Evolutionary conservation across 2,329 filamentous ascomycete species (phyloP).

Genomic region (Cryoendolithus antarcticus): DNA sequence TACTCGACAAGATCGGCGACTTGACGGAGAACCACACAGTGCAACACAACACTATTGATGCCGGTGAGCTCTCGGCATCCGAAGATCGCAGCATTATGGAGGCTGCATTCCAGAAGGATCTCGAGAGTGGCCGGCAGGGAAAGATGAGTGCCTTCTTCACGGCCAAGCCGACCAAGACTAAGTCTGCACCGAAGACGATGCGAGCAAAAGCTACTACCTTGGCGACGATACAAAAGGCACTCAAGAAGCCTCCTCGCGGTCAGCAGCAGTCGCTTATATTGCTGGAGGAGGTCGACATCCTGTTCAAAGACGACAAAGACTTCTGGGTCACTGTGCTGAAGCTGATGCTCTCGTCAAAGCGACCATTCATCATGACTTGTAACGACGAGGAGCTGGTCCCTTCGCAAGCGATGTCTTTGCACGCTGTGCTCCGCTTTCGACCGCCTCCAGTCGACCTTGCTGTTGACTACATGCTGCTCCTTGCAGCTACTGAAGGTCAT

Average conservation of each 20-base stretch:
- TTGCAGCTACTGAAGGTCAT: conserved; percentile 85
- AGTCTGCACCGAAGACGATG: conserved; percentile 15
- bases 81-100: conserved; percentile 26
- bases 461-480: conserved; percentile 65
- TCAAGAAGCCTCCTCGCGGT: conserved; percentile 25
- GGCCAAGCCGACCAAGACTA: conserved; percentile 26
- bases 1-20: conserved; percentile 83
- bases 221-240: conserved; percentile 14
- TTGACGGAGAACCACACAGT: conserved; percentile 96
- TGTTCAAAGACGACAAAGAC: conserved; percentile 91
- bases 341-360: conserved; percentile 71
- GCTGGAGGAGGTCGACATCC: conserved; percentile 81
- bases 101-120: conserved; percentile 42
- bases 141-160: conserved; percentile 76
- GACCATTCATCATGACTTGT: conserved; percentile 90
- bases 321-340: conserved; percentile 78
- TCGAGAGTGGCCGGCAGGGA: conserved; percentile 59
- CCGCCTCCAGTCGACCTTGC: conserved; percentile 55
- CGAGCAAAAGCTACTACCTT: conserved; percentile 11
- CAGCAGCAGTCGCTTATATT: conserved; percentile 94
- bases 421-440: conserved; percentile 70
- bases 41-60: conserved; percentile 32
- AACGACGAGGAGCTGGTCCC: conserved; percentile 81
- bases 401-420: conserved; percentile 58
- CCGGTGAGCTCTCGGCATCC: conserved; percentile 15